Base-by-base conservation (phyloP, 2,329 filamentous ascomycete genomes). In the Fusarium nematophilum region DNA sequence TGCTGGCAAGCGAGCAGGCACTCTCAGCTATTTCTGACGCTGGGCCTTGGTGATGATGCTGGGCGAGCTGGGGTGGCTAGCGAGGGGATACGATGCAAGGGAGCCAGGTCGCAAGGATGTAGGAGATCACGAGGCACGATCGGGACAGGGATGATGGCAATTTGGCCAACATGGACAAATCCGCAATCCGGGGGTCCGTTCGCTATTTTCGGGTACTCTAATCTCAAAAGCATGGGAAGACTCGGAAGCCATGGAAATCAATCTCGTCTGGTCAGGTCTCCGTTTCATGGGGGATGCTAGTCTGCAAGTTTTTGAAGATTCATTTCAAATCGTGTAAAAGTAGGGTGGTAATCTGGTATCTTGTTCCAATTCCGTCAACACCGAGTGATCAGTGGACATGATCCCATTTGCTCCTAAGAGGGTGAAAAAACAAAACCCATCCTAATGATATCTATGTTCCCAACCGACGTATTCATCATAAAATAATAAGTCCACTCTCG, bases 381-480 rank as follows among this genome's bases (percentile, higher is more conserved):
- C 66, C 67, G 64, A 67, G 48, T 66, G 56, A 56, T 68, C 66
- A 69, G 66, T 62, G 64, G 66, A 69, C 64, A 58, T 68, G 59
- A 64, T 68, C 58, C 64, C 57, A 57, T 50, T 60, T 63, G 58
- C 57, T 60, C 59, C 50, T 52, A 31, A 29, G 26, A 47, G 43
- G 44, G 52, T 33, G 42, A 51, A 51, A 36, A 58, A 57, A 42
- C 45, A 61, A 55, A 52, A 49, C 54, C 56, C 59, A 53, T 63
- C 64, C 65, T 48, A 62, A 64, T 66, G 53, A 68, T 65, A 50
- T 68, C 66, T 69, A 69, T 69, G 55, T 66, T 69, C 66, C 66
- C 66, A 65, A 61, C 64, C 64, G 59, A 59, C 66, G 58, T 69
- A 29, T 68, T 67, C 64, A 62, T 69, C 66, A 51, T 69, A 59